These are phyloP conservation scores for Rosa persica DNA, from an alignment of 306 rosid genomes.

Conservation along the genomic window DNA sequence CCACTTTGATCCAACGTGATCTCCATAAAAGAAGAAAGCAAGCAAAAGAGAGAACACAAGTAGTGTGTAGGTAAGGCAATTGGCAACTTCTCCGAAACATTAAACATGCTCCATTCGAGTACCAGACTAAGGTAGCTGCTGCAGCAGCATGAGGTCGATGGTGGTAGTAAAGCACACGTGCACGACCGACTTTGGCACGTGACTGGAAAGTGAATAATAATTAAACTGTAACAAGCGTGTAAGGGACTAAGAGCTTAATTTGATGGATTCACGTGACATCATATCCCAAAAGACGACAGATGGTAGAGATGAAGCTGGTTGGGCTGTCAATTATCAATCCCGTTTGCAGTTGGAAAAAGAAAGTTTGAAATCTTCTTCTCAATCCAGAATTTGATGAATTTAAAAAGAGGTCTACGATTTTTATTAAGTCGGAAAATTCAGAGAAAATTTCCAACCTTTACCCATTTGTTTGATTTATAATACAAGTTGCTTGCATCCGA, in stretches of 20 bases:
- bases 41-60: slow-evolving; percentile 18
- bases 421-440: slow-evolving; percentile 20
- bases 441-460: slow-evolving; percentile 32
- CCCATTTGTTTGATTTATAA: neutral
- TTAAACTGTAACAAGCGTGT: slow-evolving; percentile 45
- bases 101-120: neutral
- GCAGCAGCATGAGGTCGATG: neutral
- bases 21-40: slow-evolving; percentile 23
- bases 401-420: slow-evolving; percentile 22
- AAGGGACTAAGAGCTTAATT: slow-evolving; percentile 28
- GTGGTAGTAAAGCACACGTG: slow-evolving; percentile 31
- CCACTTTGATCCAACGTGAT: slow-evolving; percentile 33
- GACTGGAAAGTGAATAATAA: slow-evolving; percentile 38
- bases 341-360: slow-evolving; percentile 61
- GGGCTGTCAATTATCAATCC: slow-evolving; percentile 58
- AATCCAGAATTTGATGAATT: slow-evolving; percentile 29
- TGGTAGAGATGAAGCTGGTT: slow-evolving; percentile 37
- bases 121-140: neutral
- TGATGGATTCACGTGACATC: slow-evolving; percentile 74
- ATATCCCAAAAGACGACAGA: slow-evolving; percentile 37
- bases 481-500: slow-evolving; percentile 37
- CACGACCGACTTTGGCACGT: slow-evolving; percentile 62
- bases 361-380: slow-evolving; percentile 39
- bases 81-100: neutral
- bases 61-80: slow-evolving; percentile 1